A percentile compares a stretch with the other conserved stretches of the same genome.
These are phyloP conservation scores for Davidsoniella australis DNA, from an alignment of 2,329 filamentous ascomycete species.

Conservation along the genomic window DNA sequence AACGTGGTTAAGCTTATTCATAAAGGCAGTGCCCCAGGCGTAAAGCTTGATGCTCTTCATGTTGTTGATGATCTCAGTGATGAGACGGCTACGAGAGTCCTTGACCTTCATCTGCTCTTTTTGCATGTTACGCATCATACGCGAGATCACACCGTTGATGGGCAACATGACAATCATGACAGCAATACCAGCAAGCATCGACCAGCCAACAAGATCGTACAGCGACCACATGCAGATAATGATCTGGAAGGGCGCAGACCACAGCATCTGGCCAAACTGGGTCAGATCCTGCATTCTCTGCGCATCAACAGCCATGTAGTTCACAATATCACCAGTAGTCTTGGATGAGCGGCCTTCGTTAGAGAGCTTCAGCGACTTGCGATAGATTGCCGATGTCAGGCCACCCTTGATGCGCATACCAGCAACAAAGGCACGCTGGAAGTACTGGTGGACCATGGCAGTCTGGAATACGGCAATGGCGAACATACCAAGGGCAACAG, in stretches of 20 bases:
- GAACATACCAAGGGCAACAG: conserved; percentile 89
- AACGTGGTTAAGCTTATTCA: conserved; percentile 91
- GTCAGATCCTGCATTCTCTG: conserved; percentile 88
- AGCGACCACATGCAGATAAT: conserved; percentile 86
- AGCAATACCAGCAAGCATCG: conserved; percentile 87
- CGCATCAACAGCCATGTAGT: conserved; percentile 97
- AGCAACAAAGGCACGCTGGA: conserved; percentile 83
- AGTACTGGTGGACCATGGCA: conserved; percentile 82
- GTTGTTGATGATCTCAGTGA: conserved; percentile 96
- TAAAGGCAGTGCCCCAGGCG: conserved; percentile 92
- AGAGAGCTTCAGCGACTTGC: conserved; percentile 75
- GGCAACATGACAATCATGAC: conserved; percentile 98
- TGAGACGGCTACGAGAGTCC: conserved; percentile 76
- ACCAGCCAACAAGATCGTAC: conserved; percentile 85
- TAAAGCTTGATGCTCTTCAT: conserved; percentile 99
- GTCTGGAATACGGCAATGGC: conserved; percentile 73
- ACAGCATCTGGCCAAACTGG: conserved; percentile 87
- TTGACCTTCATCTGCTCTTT: conserved; percentile 99
- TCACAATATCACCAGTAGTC: conserved; percentile 94
- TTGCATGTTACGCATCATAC: conserved; percentile 85
- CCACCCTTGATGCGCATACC: conserved; percentile 95
- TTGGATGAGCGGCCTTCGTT: conserved; percentile 83
- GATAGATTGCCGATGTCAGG: conserved; percentile 78
- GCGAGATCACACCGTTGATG: conserved; percentile 79
- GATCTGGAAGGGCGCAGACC: conserved; percentile 96